A percentile compares a stretch with the other conserved stretches of the same genome.
Conservation (phyloP, 129 eudicot species). For the carrot (Daucus carota) region DH1_v3.0 NC_030386.2:35696501-35697000, state of each 20-base stretch:
- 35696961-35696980: no score
- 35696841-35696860: background rate
- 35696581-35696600: background rate
- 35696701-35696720: background rate
- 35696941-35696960: no score
- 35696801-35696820: background rate
- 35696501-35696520: no score
- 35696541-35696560: background rate
- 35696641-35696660: background rate
- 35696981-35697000: background rate
- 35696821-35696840: background rate
- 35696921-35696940: background rate
- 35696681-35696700: background rate
- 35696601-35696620: background rate
- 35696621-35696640: background rate
- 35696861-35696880: background rate
- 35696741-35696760: background rate
- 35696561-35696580: background rate
- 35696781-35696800: background rate
- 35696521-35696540: background rate
- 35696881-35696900: background rate
- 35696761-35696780: background rate
- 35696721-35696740: background rate
- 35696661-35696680: background rate
- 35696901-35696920: background rate